Conservation (phyloP, 331 rosid genomes). For the Dryas integrifolia region DNA sequence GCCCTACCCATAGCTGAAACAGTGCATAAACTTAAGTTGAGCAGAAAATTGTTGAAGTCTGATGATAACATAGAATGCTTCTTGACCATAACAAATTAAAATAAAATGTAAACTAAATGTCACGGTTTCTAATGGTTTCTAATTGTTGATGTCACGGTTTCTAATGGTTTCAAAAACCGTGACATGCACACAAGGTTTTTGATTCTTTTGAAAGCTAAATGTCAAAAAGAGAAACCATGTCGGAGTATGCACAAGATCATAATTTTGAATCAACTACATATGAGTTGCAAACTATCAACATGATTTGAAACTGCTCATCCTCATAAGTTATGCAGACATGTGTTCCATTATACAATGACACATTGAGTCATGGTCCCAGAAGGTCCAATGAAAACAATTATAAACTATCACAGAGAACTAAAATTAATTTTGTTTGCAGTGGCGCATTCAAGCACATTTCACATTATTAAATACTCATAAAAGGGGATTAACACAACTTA, state of each 20-base stretch:
- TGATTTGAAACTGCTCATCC: neutral
- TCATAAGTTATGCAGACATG: neutral
- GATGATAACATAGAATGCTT: neutral
- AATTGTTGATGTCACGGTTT: neutral
- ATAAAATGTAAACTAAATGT: neutral
- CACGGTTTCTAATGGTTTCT: neutral
- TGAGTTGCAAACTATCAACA: neutral
- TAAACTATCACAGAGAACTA: neutral
- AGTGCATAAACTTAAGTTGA: constrained; percentile 4
- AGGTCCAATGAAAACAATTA: neutral
- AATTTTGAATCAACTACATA: neutral
- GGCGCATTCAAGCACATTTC: neutral
- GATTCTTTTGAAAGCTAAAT: neutral
- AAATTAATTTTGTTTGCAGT: neutral
- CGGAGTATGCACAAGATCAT: neutral
- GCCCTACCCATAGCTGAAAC: constrained; percentile 98
- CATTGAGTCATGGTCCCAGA: neutral
- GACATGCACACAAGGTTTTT: neutral
- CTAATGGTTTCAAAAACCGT: neutral
- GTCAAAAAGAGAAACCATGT: neutral
- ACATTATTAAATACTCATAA: neutral
- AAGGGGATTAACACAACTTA: neutral
- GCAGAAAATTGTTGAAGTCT: neutral
- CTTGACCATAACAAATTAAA: neutral
- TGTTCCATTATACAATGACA: neutral